Percentiles rank a stretch among this genome's conserved stretches.
Evolutionary conservation across 2,329 filamentous ascomycete genomes (phyloP).

Genomic region (Ceratocystis harringtonii): DNA sequence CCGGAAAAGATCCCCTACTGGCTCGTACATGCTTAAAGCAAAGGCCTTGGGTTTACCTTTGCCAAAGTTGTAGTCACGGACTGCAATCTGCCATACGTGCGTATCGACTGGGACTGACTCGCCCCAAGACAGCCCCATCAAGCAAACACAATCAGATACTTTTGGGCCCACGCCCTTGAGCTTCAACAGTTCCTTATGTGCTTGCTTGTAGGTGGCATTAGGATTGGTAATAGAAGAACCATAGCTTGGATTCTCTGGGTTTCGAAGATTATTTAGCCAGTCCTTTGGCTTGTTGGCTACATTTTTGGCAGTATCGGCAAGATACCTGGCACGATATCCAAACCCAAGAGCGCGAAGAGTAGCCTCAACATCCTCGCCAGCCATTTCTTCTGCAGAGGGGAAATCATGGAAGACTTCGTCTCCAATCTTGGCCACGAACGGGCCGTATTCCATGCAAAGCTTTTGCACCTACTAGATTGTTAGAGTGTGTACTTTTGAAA

Average conservation of each 20-base stretch:
- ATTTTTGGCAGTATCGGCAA: slow-evolving; percentile 68
- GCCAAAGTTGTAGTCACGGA: slow-evolving; percentile 86
- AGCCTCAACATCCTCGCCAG: slow-evolving; percentile 57
- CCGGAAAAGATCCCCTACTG: slow-evolving; percentile 80
- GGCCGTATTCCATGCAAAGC: slow-evolving; percentile 72
- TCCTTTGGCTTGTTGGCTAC: slow-evolving; percentile 52
- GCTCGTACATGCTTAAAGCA: slow-evolving; percentile 77
- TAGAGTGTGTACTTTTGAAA: not conserved
- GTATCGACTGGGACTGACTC: slow-evolving; percentile 94
- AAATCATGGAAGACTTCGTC: slow-evolving; percentile 74
- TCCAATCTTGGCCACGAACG: slow-evolving; percentile 54
- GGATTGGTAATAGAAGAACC: slow-evolving; percentile 21
- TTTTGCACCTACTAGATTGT: slow-evolving; percentile 50
- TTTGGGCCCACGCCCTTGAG: slow-evolving; percentile 90
- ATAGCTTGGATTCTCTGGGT: slow-evolving; percentile 55
- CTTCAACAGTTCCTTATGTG: slow-evolving; percentile 63
- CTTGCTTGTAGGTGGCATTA: slow-evolving; percentile 53
- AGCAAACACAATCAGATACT: slow-evolving; percentile 87
- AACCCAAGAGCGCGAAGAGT: slow-evolving; percentile 75
- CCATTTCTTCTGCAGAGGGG: slow-evolving; percentile 59
- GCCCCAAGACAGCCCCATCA: slow-evolving; percentile 93
- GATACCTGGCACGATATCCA: slow-evolving; percentile 87
- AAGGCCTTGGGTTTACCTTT: slow-evolving; percentile 72
- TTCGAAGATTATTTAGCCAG: slow-evolving; percentile 68
- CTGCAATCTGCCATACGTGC: slow-evolving; percentile 96